Evolutionary conservation across 306 rosid genomes (phyloP).

Genomic region (Carpinus fangiana): DNA sequence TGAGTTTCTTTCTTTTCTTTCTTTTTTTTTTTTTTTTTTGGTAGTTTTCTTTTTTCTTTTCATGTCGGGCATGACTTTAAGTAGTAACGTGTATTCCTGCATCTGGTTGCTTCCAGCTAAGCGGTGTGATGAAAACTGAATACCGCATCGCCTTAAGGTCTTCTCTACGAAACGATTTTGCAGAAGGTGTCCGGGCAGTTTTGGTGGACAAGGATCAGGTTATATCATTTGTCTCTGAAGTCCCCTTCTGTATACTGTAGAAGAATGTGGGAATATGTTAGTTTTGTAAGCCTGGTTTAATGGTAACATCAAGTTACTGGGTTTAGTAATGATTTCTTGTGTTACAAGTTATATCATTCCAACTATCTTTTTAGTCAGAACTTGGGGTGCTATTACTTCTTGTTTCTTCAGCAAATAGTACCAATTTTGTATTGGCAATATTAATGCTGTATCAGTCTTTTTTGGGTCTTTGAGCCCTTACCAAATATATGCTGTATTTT

Average conservation of each 20-base stretch:
- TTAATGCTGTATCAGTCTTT: slow-evolving; percentile 6
- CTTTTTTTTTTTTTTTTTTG: neutral
- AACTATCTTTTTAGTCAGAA: neutral
- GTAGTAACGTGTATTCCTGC: slow-evolving; percentile 16
- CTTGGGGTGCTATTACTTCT: neutral
- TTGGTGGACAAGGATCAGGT: slow-evolving; percentile 99
- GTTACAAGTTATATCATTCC: slow-evolving; percentile 8
- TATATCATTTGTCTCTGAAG: slow-evolving; percentile 20
- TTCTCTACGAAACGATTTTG: slow-evolving; percentile 76
- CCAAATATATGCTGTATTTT: slow-evolving; percentile 12
- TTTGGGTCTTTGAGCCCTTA: neutral
- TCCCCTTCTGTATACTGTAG: slow-evolving; percentile 8
- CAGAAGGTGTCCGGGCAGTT: slow-evolving; percentile 95
- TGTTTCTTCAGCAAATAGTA: neutral
- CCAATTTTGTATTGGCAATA: neutral
- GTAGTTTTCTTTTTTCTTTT: neutral
- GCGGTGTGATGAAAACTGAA: slow-evolving; percentile 84
- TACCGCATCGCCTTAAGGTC: slow-evolving; percentile 87
- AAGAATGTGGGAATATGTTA: slow-evolving; percentile 9
- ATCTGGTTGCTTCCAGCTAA: slow-evolving; percentile 53
- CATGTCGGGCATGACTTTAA: neutral
- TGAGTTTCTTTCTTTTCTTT: neutral
- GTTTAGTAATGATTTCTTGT: neutral
- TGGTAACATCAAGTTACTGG: slow-evolving; percentile 5
- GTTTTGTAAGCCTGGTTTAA: neutral